Evolutionary conservation across 306 rosid genomes (phyloP), one percentile per base, ranked within the genome.

Genomic region (Castanea crenata): DNA sequence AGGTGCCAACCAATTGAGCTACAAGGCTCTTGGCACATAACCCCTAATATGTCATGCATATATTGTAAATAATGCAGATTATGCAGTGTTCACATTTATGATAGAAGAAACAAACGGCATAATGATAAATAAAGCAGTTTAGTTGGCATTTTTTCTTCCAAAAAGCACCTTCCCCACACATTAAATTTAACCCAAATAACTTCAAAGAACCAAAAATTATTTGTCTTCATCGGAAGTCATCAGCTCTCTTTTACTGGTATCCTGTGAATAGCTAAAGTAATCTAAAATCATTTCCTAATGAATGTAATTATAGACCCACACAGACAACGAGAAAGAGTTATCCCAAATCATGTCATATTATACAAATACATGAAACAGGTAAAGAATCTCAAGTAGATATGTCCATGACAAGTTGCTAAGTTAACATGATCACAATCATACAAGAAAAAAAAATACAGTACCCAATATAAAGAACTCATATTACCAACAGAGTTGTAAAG

Each of bases 401-500:
- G 69, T 29, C 35, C 69, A 62, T 27, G 46, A 18, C 11, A 34
- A 34, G 71, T 67, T 35, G 25, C 38, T 16, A 67, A n/a, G 72
- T 68, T 4, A 68, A 68, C 20, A 34, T 4, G 4, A 38, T 68
- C 21, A 31, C 31, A 59, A 64, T 68, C 7, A 35, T 35, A 21
- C 16, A 34, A 14, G 52, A 35, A 19, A 19, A 34, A 34, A 34
- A 1, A 35, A 68, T 35, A 16, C 51, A 35, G 35, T 35, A 34
- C 52, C 72, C 11, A 19, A 9, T 1, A 65, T 27, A 34, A n/a
- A 20, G 49, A 6, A 76, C 73, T 58, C 68, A 29, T 13, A 49
- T 73, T 55, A 75, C 41, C 41, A 73, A 64, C 31, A 19, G 74
- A 76, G 77, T 74, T 71, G 70, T 35, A 75, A 27, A 49, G 71